Percentiles rank a stretch among this genome's conserved stretches.
Conservation (phyloP, 805 yeast genomes). For the Yarrowia divulgata region DNA sequence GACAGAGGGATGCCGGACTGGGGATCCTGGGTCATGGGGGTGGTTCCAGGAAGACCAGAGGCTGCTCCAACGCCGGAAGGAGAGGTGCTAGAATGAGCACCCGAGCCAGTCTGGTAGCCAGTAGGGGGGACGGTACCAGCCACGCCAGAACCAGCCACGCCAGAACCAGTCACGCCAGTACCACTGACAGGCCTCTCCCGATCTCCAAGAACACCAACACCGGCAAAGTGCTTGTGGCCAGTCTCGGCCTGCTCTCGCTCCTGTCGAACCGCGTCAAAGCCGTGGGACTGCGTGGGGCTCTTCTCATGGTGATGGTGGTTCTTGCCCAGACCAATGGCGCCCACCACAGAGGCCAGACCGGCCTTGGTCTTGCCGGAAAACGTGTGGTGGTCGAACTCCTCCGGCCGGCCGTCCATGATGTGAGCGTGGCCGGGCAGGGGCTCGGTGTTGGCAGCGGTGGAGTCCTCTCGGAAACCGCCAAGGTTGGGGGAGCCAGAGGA, state of each 20-base stretch:
- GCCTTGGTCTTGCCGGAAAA: slow-evolving; percentile 32
- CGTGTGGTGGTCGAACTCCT: slow-evolving; percentile 15
- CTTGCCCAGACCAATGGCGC: slow-evolving; percentile 21
- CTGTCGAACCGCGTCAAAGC: slow-evolving; percentile 14
- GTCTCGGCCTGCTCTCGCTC: slow-evolving; percentile 12
- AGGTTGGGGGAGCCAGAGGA: slow-evolving; percentile 2
- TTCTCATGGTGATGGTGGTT: not conserved
- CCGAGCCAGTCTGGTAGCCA: not conserved
- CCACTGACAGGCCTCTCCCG: not conserved
- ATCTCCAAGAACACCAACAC: not conserved
- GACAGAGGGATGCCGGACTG: slow-evolving; percentile 2
- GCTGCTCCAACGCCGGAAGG: not conserved
- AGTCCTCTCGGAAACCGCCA: not conserved
- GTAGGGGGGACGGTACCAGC: not conserved
- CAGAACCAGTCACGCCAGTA: not conserved
- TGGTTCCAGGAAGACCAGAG: not conserved
- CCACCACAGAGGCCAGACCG: slow-evolving; percentile 26
- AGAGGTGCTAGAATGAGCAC: not conserved
- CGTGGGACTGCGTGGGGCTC: slow-evolving; percentile 1
- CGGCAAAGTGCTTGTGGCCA: slow-evolving; percentile 30
- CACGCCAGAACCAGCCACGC: no score
- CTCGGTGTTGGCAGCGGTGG: not conserved
- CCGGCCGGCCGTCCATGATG: slow-evolving; percentile 24
- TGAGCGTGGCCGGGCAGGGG: not conserved
- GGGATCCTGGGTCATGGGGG: slow-evolving; percentile 12